Percentiles rank a stretch among this genome's conserved stretches.
phyloP scores from a whole-genome alignment of 2,329 filamentous ascomycete genomes.

The Talaromyces sp. region DNA sequence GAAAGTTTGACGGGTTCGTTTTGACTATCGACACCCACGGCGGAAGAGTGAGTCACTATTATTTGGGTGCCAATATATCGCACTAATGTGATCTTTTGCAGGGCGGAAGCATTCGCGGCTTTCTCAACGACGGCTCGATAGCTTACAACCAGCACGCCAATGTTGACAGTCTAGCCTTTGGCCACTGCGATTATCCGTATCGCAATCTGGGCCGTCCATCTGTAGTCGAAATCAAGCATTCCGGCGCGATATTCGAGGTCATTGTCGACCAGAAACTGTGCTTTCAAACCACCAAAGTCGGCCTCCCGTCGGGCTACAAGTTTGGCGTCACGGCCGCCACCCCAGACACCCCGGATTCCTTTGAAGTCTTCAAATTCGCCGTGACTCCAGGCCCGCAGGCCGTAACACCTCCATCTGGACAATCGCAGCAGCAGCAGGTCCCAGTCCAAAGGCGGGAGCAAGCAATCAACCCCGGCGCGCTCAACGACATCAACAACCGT shows the following conservation, averaged over 20 bases:
- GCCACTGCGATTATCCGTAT: slow-evolving; percentile 85
- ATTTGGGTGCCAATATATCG: slow-evolving; percentile 2
- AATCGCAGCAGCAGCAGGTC: slow-evolving; percentile 26
- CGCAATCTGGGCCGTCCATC: slow-evolving; percentile 85
- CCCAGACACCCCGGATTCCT: slow-evolving; percentile 87
- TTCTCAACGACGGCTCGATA: slow-evolving; percentile 83
- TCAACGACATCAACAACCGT: slow-evolving; percentile 79
- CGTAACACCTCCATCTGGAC: slow-evolving; percentile 28
- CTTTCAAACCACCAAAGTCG: slow-evolving; percentile 75
- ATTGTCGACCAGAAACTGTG: slow-evolving; percentile 74
- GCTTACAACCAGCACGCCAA: slow-evolving; percentile 73
- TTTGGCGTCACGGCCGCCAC: slow-evolving; percentile 86
- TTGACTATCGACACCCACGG: slow-evolving; percentile 82
- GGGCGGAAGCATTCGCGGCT: slow-evolving; percentile 80
- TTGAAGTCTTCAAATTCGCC: slow-evolving; percentile 85
- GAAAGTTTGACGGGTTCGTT: slow-evolving; percentile 83
- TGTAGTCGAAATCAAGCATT: slow-evolving; percentile 70
- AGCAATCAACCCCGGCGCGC: slow-evolving; percentile 55
- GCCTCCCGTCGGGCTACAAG: slow-evolving; percentile 72
- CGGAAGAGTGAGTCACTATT: slow-evolving; percentile 46
- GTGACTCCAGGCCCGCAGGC: slow-evolving; percentile 41
- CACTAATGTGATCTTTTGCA: slow-evolving; percentile 15
- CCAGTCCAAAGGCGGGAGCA: slow-evolving; percentile 27
- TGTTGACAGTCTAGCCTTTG: slow-evolving; percentile 84
- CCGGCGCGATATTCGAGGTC: slow-evolving; percentile 64